Conservation (phyloP, 371 early-diverging fungal genomes). For the Apophysomyces trapeziformis region DNA sequence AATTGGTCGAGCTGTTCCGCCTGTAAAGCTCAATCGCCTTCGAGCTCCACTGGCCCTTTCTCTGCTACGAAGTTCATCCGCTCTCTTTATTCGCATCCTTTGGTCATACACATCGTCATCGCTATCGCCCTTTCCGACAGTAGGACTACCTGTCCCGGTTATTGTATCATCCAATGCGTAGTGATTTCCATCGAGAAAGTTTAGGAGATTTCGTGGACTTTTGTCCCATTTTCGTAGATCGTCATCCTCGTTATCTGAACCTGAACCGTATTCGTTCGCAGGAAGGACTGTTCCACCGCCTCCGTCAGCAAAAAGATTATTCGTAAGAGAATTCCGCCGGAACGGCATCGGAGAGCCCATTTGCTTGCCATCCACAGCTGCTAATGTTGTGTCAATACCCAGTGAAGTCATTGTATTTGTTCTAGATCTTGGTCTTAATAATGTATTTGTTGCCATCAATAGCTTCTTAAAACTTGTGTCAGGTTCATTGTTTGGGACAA, state of each 20-base stretch:
- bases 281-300: constrained; percentile 34
- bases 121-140: constrained; percentile 2
- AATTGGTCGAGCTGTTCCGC: constrained; percentile 19
- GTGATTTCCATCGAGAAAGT: constrained; percentile 41
- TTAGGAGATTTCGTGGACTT: constrained; percentile 38
- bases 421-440: constrained; percentile 52
- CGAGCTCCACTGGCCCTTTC: constrained; percentile 24
- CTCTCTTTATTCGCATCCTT: constrained; percentile 17
- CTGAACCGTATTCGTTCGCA: constrained; percentile 61
- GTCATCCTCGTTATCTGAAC: constrained; percentile 69
- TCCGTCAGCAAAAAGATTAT: constrained; percentile 21
- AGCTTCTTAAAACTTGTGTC: constrained; percentile 39
- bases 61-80: constrained; percentile 19
- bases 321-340: constrained; percentile 38
- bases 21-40: constrained; percentile 23
- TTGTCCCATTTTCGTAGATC: constrained; percentile 44
- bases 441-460: constrained; percentile 28
- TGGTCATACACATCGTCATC: constrained; percentile 13
- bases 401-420: constrained; percentile 58
- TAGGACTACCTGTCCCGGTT: neutral
- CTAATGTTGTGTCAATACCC: constrained; percentile 30
- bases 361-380: constrained; percentile 25
- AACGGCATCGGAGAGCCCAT: constrained; percentile 46
- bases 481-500: constrained; percentile 14
- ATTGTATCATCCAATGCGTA: neutral